These are phyloP conservation scores for Diatrype stigma DNA, from an alignment of 2,329 filamentous ascomycete genomes.

Conservation along the genomic window DNA sequence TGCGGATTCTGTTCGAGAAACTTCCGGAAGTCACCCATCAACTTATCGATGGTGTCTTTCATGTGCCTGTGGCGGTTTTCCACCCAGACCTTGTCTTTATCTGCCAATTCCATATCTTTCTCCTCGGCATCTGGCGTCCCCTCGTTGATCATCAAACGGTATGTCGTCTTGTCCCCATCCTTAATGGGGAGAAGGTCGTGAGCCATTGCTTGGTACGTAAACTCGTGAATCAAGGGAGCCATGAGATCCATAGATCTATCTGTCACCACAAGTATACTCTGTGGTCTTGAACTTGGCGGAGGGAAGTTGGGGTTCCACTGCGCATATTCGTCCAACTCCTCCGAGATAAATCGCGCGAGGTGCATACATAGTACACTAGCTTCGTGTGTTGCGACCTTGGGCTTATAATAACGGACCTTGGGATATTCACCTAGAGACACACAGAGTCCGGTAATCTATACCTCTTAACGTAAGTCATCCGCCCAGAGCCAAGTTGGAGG, in stretches of 20 bases:
- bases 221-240: constrained; percentile 87
- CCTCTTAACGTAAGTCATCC: constrained; percentile 10
- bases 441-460: constrained; percentile 77
- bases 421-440: constrained; percentile 92
- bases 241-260: constrained; percentile 91
- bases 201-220: constrained; percentile 98
- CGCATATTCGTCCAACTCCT: constrained; percentile 85
- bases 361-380: constrained; percentile 83
- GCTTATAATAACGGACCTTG: constrained; percentile 85
- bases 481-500: not conserved
- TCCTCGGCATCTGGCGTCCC: constrained; percentile 66
- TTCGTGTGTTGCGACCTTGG: constrained; percentile 71
- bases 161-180: constrained; percentile 84
- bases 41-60: constrained; percentile 93
- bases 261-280: constrained; percentile 78
- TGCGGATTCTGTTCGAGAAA: constrained; percentile 90
- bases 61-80: constrained; percentile 93
- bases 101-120: constrained; percentile 86
- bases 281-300: constrained; percentile 70
- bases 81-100: constrained; percentile 92
- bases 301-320: constrained; percentile 83
- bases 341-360: constrained; percentile 84
- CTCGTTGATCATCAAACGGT: constrained; percentile 74
- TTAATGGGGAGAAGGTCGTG: constrained; percentile 87
- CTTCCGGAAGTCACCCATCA: constrained; percentile 87